These are phyloP conservation scores for Stachybotrys chlorohalonatus DNA, from an alignment of 2,329 filamentous ascomycete genomes.

Conservation along the genomic window DNA sequence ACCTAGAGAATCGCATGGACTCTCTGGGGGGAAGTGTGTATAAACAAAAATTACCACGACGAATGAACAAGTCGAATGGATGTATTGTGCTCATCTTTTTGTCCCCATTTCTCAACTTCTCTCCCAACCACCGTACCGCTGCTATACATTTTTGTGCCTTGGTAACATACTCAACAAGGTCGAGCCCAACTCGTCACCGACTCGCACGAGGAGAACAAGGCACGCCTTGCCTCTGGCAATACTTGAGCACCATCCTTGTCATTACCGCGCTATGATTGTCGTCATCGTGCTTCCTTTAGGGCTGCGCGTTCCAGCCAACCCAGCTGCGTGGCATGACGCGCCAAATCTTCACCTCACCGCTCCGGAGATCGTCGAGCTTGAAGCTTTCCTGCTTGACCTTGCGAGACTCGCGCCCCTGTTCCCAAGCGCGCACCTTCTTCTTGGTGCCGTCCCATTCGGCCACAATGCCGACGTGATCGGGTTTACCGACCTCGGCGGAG, in stretches of 20 bases:
- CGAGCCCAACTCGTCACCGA: neutral
- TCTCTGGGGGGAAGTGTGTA: neutral
- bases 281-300: conserved; percentile 28
- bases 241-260: neutral
- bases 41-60: neutral
- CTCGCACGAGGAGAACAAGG: neutral
- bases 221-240: neutral
- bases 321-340: conserved; percentile 84
- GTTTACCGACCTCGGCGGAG: conserved; percentile 74
- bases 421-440: conserved; percentile 94
- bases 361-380: conserved; percentile 82
- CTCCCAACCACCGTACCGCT: neutral
- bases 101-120: neutral
- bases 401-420: conserved; percentile 86
- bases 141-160: neutral
- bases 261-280: neutral
- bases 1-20: neutral
- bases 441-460: conserved; percentile 97
- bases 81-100: neutral
- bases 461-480: conserved; percentile 83
- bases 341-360: conserved; percentile 96
- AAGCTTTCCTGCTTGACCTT: conserved; percentile 94
- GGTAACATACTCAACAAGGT: neutral
- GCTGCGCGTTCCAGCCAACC: conserved; percentile 74
- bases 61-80: neutral